Base-by-base conservation (phyloP, 495 filamentous ascomycete genomes). In the Xylaria flabelliformis region DNA sequence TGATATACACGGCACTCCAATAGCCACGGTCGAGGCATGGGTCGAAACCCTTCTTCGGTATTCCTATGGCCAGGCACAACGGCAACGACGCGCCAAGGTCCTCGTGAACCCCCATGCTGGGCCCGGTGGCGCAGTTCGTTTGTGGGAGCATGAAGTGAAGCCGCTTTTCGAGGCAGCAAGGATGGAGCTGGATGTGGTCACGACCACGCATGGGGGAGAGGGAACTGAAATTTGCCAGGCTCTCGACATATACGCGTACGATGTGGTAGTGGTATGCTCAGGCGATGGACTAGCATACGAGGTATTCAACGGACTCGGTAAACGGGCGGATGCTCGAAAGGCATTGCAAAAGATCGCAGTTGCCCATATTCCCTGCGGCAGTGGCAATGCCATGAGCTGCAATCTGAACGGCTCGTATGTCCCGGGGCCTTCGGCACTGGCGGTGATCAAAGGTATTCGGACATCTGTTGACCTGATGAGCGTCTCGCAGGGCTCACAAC, bases 211-310 rank as follows among this genome's bases (percentile, higher is more conserved):
- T 77, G 81, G 82, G 0, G 93, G 93, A 9, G 93, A 98, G 80
- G 96, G 92, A 2, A 86, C 91, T 2, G 90, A 94, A 48, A 92
- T 98, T 73, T 90, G 91, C 42, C 85, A 93, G 77, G 86, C 91
- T 19, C 80, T 98, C n/a, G 91, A 98, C 77, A 88, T 93, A 24
- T 87, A 93, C 26, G 87, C 86, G 2, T 97, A 88, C 76, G 96
- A 99, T 82, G 89, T 93, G 6, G 87, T 97, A 8, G 88, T 96
- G 15, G 92, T 92, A 72, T 97, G 94, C 76, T 98, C 95, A 10
- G 96, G 96, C 2, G 96, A 99, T 74, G 96, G 96, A 13, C 79
- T 97, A 21, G 93, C 94, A 0, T 91, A 97, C 76, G 95, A 99
- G 81, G 92, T 97, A 15, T 97, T 97, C 85, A 98, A 99, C 77